Evolutionary conservation across 352 stramenopile species (phyloP), one percentile per base, ranked within the genome.

Genomic region (Pythium myriotylum): DNA sequence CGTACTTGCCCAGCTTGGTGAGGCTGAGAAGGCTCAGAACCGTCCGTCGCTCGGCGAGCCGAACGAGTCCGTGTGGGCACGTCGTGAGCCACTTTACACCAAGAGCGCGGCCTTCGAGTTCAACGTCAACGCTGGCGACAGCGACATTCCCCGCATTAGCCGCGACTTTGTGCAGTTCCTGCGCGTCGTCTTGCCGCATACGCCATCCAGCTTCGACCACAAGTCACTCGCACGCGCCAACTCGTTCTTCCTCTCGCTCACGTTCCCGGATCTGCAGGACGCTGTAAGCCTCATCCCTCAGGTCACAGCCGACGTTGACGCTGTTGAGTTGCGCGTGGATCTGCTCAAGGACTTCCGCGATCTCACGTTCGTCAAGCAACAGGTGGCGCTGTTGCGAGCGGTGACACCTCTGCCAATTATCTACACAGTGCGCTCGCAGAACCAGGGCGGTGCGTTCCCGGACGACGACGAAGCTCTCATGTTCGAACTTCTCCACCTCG

Each of bases 261-360:
- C 85, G 39, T 92, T 89, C 61, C 65, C 73, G 14, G 77, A 92
- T 26, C 61, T 90, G 42, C 67, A 68, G 26, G 79, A 79, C 19
- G 74, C 81, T 33, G 68, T 73, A 1, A 43, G 68, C 23, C 62
- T 87, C 46, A 73, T 92, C 20, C 56, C 56, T 13, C 63, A 86
- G 26, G 85, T 92, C 50, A 75, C 73, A 2, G 59, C 72, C 45
- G 96, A 97, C 60, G 92, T 97, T 5, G 93, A 99, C 84, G 95
- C 94, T 4, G 86, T 99, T 43, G 97, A 99, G 74, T 88, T 99
- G 56, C 92, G 97, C 43, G 93, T 98, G 10, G 97, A 98, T 78
- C 72, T 98, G 62, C 75, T 98, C 13, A 62, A 79, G 50, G 62
- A 72, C 16, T 72, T 77, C 26, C 62, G 76, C 52, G 67, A 88